Percentiles rank a stretch among this genome's conserved stretches.
Conservation (phyloP, 1,139 yeast genomes). For the Hansenula sp. region DNA sequence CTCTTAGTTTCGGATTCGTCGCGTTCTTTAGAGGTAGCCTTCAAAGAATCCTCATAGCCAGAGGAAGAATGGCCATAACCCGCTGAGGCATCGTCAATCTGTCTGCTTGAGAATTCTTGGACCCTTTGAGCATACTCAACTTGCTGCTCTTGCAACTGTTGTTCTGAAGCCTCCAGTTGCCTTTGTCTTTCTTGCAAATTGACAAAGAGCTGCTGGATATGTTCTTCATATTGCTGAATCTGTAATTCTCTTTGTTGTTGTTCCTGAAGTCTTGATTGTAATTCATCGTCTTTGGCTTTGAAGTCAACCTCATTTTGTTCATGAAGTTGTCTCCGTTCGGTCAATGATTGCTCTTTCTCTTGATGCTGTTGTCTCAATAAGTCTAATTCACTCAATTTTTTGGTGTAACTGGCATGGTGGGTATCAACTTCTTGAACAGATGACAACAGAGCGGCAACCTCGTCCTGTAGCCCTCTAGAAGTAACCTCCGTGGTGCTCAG, state of each 20-base stretch:
- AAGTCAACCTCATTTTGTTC: slow-evolving; percentile 15
- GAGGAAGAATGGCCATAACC: slow-evolving; percentile 17
- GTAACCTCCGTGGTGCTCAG: slow-evolving; percentile 53
- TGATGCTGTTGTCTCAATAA: slow-evolving; percentile 24
- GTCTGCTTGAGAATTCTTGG: slow-evolving; percentile 33
- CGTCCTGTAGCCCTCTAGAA: slow-evolving; percentile 38
- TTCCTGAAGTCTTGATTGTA: slow-evolving; percentile 29
- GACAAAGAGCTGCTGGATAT: slow-evolving; percentile 28
- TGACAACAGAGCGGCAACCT: slow-evolving; percentile 41
- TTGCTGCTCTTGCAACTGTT: slow-evolving; percentile 32
- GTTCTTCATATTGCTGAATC: slow-evolving; percentile 31
- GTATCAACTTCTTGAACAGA: slow-evolving; percentile 33
- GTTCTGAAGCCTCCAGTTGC: slow-evolving; percentile 32
- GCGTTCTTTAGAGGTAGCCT: slow-evolving; percentile 15
- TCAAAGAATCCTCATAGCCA: slow-evolving; percentile 22
- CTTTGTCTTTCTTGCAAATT: slow-evolving; percentile 30
- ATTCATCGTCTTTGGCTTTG: slow-evolving; percentile 22
- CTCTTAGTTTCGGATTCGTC: slow-evolving; percentile 13
- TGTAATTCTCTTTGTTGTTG: slow-evolving; percentile 28
- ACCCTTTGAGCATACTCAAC: slow-evolving; percentile 33
- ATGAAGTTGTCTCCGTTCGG: slow-evolving; percentile 23
- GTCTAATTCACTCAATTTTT: slow-evolving; percentile 37
- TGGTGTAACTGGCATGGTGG: slow-evolving; percentile 28
- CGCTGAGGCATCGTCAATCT: slow-evolving; percentile 31
- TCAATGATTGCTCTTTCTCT: slow-evolving; percentile 21